These are phyloP conservation scores for Metschnikowia rubicola DNA, from an alignment of 805 yeast genomes.

Conservation along the genomic window DNA sequence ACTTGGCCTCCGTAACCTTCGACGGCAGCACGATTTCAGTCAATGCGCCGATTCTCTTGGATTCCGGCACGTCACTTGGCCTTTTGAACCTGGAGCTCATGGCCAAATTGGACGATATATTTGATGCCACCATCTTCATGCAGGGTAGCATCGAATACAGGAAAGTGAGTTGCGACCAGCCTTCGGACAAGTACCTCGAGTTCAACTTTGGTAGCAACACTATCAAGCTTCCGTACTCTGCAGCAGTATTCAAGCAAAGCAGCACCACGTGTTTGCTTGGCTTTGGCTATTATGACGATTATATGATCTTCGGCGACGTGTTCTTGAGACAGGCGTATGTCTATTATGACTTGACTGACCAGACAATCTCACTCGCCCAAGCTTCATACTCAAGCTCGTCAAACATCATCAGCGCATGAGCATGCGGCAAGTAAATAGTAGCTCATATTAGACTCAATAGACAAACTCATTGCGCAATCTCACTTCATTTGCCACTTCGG, in stretches of 20 bases:
- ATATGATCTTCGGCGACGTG: conserved; percentile 14
- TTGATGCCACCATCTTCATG: conserved; percentile 2
- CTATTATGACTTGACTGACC: conserved; percentile 16
- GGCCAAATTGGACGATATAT: conserved; percentile 6
- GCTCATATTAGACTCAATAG: no score
- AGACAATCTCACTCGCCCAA: conserved; percentile 12
- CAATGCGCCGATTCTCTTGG: conserved; percentile 8
- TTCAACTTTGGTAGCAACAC: conserved; percentile 12
- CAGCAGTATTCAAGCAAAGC: conserved; percentile 5
- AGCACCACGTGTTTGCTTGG: conserved; percentile 11
- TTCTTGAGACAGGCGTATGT: conserved; percentile 19
- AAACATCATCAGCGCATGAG: not conserved
- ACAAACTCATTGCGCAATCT: no score
- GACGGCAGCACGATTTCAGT: conserved; percentile 5
- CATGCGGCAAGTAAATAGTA: not conserved
- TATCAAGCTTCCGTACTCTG: conserved; percentile 6
- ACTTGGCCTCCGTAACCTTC: conserved; percentile 7
- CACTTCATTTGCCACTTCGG: no score
- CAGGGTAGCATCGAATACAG: conserved; percentile 9
- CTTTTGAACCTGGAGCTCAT: conserved; percentile 5
- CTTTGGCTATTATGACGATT: conserved; percentile 6
- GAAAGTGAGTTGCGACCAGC: conserved; percentile 12
- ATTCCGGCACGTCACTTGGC: conserved; percentile 15
- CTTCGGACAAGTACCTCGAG: conserved; percentile 11
- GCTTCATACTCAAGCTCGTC: not conserved